These are phyloP conservation scores for Irpex lacteus DNA, from an alignment of 1,284 basidiomycete genomes.

Conservation along the genomic window DNA sequence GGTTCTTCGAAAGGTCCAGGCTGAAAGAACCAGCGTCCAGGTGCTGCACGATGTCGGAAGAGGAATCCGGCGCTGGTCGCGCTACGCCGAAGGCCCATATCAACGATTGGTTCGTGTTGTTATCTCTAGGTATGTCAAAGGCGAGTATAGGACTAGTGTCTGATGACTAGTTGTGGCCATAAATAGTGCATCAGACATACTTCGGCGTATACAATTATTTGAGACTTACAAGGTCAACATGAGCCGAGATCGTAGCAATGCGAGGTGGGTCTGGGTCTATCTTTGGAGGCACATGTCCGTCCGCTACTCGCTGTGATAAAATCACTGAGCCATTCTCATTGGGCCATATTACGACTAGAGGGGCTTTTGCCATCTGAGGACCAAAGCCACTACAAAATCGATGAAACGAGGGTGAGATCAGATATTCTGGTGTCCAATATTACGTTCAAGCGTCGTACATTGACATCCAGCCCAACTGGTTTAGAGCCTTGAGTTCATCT, in stretches of 20 bases:
- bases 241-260: constrained; percentile 15
- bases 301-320: constrained; percentile 42
- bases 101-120: constrained; percentile 35
- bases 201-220: neutral
- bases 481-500: constrained; percentile 45
- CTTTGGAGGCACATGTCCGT: constrained; percentile 23
- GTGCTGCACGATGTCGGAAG: constrained; percentile 43
- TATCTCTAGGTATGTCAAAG: constrained; percentile 23
- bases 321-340: constrained; percentile 39
- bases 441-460: constrained; percentile 35
- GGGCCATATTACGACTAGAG: constrained; percentile 44
- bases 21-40: constrained; percentile 42
- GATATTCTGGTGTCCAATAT: neutral
- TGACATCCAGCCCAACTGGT: constrained; percentile 53
- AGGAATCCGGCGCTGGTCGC: constrained; percentile 39
- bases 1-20: constrained; percentile 43
- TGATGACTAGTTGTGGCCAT: constrained; percentile 12
- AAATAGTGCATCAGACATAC: neutral
- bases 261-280: constrained; percentile 20
- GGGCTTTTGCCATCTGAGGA: constrained; percentile 38
- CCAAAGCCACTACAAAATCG: constrained; percentile 50
- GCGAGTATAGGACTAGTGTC: constrained; percentile 19
- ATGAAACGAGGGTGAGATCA: constrained; percentile 8
- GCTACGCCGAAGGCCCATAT: constrained; percentile 56
- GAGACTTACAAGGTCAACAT: constrained; percentile 19